Percentiles rank a stretch among this genome's conserved stretches.
Conservation (phyloP, 345 rosid genomes). For the Linum lewisii region DNA sequence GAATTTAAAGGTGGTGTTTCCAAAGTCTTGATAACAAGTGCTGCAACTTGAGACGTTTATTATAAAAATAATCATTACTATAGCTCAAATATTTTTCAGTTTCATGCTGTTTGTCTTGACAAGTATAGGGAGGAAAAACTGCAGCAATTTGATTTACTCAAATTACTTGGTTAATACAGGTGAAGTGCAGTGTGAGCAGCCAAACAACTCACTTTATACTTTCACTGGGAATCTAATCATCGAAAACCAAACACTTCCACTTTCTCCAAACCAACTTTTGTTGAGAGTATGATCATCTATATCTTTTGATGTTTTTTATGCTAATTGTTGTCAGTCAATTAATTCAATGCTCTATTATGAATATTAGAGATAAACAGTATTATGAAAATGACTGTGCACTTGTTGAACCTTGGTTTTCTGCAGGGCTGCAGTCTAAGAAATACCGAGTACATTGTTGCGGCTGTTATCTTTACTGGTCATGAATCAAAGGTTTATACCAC, state of each 20-base stretch:
- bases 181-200: constrained; percentile 98
- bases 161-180: constrained; percentile 43
- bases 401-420: constrained; percentile 1
- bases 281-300: constrained; percentile 55
- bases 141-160: not conserved
- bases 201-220: constrained; percentile 95
- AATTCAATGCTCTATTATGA: not conserved
- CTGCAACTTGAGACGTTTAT: too few species aligned
- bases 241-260: constrained; percentile 82
- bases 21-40: not conserved
- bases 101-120: not conserved
- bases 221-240: constrained; percentile 91
- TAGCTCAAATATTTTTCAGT: not conserved
- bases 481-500: constrained; percentile 82
- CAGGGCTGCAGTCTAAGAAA: constrained; percentile 99
- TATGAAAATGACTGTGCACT: not conserved
- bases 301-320: not conserved
- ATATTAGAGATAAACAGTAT: not conserved
- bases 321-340: constrained; percentile 1
- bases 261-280: constrained; percentile 87
- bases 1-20: constrained; percentile 70
- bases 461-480: constrained; percentile 88
- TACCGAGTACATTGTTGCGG: constrained; percentile 80
- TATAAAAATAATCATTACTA: too few species aligned
- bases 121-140: not conserved